Evolutionary conservation across 2,329 filamentous ascomycete species (phyloP), one percentile per base, ranked within the genome.

Genomic region (Stagonosporopsis vannaccii): DNA sequence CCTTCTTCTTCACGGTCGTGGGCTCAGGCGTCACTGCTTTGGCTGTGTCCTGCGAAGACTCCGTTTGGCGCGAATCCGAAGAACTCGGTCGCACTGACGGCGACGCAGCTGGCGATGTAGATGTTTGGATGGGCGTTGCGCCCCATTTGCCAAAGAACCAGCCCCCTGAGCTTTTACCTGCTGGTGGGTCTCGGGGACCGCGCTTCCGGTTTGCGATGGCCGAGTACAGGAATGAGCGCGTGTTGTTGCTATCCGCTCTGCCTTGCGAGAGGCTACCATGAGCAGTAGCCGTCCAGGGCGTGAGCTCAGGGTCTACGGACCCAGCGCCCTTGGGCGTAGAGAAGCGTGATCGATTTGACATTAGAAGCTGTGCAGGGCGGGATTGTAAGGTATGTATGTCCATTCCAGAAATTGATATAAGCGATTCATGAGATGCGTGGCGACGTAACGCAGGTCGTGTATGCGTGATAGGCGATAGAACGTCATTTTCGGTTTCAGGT

Each of bases 381-480:
- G 84, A 83, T 67, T 89, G 88, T 4, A 96, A 81, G 0, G 90
- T 92, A 73, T 96, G 92, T 45, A 97, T 96, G 71, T 97, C 94
- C 73, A 97, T 88, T 2, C 92, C 92, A 0, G 88, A 86, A 1
- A 97, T 84, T 0, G 93, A 97, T 64, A 97, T 85, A 59, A 97
- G 88, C 17, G 91, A 96, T 72, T 97, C 93, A 66, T 96, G 92
- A 1, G 93, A 97, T 2, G 87, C 72, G 2, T 87, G 83, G 28
- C 89, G 87, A 36, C 86, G 89, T 4, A 93, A 75, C 2, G 76
- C 75, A 41, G 71, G 75, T 22, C 68, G 49, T 77, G 79, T 52
- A 73, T 63, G 63, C 6, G 60, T 60, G 23, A 70, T 75, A 33
- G 63, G 64, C 68, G 74, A 60, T 22, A 68, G 36, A 6, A 66